A percentile compares a stretch with the other conserved stretches of the same genome.
These are phyloP conservation scores for Yamadazyma membranifaciens DNA, from an alignment of 1,139 yeast species.

Conservation along the genomic window DNA sequence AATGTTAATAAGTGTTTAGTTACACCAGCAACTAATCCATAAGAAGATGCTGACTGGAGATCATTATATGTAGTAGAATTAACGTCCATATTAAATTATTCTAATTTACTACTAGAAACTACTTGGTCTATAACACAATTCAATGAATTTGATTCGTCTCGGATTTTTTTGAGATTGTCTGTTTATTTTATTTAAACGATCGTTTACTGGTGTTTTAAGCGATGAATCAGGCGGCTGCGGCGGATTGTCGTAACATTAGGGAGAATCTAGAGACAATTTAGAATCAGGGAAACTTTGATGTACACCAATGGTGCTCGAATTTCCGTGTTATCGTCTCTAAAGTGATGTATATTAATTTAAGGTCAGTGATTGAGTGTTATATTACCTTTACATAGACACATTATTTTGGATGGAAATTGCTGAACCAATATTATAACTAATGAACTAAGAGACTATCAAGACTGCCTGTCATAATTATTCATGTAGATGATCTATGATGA, in stretches of 20 bases:
- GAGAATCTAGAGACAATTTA: neutral
- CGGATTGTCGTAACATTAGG: too few species aligned
- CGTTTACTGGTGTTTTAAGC: constrained; percentile 3
- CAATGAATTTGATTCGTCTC: too few species aligned
- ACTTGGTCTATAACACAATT: neutral
- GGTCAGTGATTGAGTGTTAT: too few species aligned
- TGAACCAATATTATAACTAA: too few species aligned
- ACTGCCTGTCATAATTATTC: too few species aligned
- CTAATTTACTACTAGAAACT: neutral
- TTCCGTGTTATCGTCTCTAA: too few species aligned
- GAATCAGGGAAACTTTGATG: neutral
- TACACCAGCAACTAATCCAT: constrained; percentile 1
- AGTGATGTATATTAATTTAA: too few species aligned
- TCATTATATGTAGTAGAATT: constrained; percentile 2
- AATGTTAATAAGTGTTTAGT: neutral
- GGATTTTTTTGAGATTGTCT: neutral
- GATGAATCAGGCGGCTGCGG: neutral
- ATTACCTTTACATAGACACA: too few species aligned
- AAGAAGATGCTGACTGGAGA: neutral
- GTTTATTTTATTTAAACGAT: constrained; percentile 4
- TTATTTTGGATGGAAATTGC: too few species aligned
- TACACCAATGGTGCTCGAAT: too few species aligned
- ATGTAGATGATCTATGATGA: too few species aligned
- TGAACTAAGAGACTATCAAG: too few species aligned
- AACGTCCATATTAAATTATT: constrained; percentile 5